These are phyloP conservation scores for Hypericum androsaemum DNA, from an alignment of 345 rosid genomes.

Conservation along the genomic window DNA sequence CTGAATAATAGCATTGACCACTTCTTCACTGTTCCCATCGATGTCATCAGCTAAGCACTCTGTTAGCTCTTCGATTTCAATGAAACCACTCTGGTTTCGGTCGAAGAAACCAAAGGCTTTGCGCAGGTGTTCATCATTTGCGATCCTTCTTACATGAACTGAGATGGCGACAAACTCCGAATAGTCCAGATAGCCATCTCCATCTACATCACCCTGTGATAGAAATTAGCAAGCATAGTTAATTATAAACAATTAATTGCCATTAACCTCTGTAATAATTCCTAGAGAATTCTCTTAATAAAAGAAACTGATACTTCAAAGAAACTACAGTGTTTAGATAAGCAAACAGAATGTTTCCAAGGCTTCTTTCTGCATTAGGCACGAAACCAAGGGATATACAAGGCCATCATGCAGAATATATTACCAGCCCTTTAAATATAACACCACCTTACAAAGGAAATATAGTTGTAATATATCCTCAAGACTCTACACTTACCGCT, in stretches of 20 bases:
- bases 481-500: conserved; percentile 17
- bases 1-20: conserved; percentile 16
- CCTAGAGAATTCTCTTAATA: too few relatives aligned
- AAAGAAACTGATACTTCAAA: too few relatives aligned
- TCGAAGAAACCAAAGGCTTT: conserved; percentile 24
- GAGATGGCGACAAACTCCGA: conserved; percentile 22
- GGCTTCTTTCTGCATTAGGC: too few relatives aligned
- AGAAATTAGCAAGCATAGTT: not conserved
- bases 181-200: conserved; percentile 23
- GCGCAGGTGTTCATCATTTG: conserved; percentile 24
- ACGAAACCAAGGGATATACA: too few relatives aligned
- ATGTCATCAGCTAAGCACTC: conserved; percentile 20
- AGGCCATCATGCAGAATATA: too few relatives aligned
- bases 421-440: too few relatives aligned
- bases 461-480: not conserved
- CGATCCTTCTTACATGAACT: conserved; percentile 25
- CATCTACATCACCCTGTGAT: conserved; percentile 24
- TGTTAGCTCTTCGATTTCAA: conserved; percentile 25
- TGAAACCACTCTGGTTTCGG: conserved; percentile 20
- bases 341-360: too few relatives aligned
- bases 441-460: not conserved
- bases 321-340: too few relatives aligned
- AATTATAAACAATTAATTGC: too few relatives aligned
- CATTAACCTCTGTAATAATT: too few relatives aligned
- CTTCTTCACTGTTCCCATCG: conserved; percentile 16